Evolutionary conservation across 2,329 filamentous ascomycete genomes (phyloP).

Genomic region (Fusarium nematophilum): DNA sequence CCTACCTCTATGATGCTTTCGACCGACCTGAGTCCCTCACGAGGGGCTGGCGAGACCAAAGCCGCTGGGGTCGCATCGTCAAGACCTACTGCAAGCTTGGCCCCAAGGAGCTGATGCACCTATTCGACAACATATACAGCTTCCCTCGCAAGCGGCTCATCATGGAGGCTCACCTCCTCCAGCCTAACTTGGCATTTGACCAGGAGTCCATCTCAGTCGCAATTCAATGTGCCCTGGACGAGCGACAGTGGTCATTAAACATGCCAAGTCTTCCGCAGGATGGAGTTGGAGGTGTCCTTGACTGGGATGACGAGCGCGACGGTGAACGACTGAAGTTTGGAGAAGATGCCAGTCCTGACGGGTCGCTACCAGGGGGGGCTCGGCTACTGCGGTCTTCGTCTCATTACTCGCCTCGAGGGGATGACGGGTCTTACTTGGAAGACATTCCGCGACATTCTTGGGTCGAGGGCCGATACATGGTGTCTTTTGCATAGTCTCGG

Average conservation of each 20-base stretch:
- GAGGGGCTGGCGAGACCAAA: conserved; percentile 51
- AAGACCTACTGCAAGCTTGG: conserved; percentile 62
- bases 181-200: conserved; percentile 57
- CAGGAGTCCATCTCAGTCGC: conserved; percentile 58
- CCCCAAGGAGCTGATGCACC: conserved; percentile 61
- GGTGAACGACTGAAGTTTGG: conserved; percentile 44
- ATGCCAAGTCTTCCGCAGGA: conserved; percentile 49
- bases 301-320: conserved; percentile 54
- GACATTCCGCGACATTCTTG: conserved; percentile 39
- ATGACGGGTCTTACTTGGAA: conserved; percentile 52
- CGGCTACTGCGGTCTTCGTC: conserved; percentile 46
- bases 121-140: conserved; percentile 59
- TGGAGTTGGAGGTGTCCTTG: conserved; percentile 53
- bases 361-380: conserved; percentile 47
- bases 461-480: conserved; percentile 31
- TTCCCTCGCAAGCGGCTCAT: conserved; percentile 60
- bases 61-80: conserved; percentile 53
- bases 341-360: conserved; percentile 53
- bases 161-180: conserved; percentile 52
- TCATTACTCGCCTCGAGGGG: conserved; percentile 54
- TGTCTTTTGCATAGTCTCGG: conserved; percentile 16
- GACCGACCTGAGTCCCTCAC: conserved; percentile 48
- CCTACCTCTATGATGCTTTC: conserved; percentile 37
- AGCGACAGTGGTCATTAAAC: conserved; percentile 50
- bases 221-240: conserved; percentile 52